phyloP scores from a whole-genome alignment of 1,284 basidiomycete species.

The Trichosporon sp. region DNA sequence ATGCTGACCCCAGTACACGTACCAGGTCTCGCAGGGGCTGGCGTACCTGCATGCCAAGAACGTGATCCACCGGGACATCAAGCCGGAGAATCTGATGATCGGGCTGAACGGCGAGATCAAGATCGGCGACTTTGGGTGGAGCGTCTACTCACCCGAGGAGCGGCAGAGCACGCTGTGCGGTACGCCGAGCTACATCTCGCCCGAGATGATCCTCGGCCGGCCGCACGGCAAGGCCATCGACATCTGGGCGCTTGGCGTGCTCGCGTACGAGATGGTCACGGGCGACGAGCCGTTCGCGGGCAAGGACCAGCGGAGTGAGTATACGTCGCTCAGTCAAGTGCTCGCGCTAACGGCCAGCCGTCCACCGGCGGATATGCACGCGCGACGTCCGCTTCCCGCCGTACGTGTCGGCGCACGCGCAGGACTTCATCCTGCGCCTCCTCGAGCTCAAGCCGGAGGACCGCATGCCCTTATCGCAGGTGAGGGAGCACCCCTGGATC shows the following conservation, averaged over 20 bases:
- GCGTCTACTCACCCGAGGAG: constrained; percentile 75
- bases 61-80: constrained; percentile 99
- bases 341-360: constrained; percentile 24
- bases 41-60: constrained; percentile 89
- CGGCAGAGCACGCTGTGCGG: constrained; percentile 81
- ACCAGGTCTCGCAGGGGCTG: constrained; percentile 94
- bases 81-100: constrained; percentile 92
- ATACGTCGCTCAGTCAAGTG: not conserved
- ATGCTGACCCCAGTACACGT: constrained; percentile 64
- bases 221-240: constrained; percentile 39
- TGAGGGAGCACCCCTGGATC: constrained; percentile 83
- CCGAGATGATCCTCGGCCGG: constrained; percentile 87
- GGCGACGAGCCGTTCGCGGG: constrained; percentile 89
- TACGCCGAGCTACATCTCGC: constrained; percentile 89
- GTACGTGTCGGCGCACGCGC: constrained; percentile 59
- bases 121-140: constrained; percentile 99
- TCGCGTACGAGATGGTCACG: constrained; percentile 88
- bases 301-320: constrained; percentile 29
- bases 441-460: constrained; percentile 74
- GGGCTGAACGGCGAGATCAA: constrained; percentile 89
- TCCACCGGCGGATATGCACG: constrained; percentile 39
- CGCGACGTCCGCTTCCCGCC: constrained; percentile 72
- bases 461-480: constrained; percentile 70
- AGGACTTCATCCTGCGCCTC: constrained; percentile 67
- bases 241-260: constrained; percentile 73